Evolutionary conservation across 2,329 filamentous ascomycete species (phyloP), one percentile per base, ranked within the genome.

Genomic region (Cercospora nicotianae): DNA sequence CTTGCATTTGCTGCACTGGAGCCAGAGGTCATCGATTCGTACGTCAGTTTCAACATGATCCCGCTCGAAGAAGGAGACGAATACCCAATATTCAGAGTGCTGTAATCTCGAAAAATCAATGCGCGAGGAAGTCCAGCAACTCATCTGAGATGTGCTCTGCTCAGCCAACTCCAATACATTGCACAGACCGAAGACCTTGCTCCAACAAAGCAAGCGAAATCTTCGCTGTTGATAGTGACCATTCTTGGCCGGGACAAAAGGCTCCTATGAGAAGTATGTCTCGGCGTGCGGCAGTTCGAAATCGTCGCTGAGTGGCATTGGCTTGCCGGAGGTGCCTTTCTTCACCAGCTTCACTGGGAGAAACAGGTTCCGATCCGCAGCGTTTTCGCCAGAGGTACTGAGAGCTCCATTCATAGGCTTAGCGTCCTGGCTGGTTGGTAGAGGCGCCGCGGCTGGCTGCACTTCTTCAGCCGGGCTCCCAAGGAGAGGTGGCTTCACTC

Each of bases 1-100:
- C 33, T 80, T 18, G 78, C 79, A 2, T 79, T 80, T 69, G 76
- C 78, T 26, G 73, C 77, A n/a, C 69, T 80, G 5, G 78, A 80
- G 67, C 79, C 78, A 5, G 78, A 80, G 70, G 77, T 77, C 18
- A 77, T 78, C 31, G 78, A 80, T 57, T 77, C 74, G 5, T 79
- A 77, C 67, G 78, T 80, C 3, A 78, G 75, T 7, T 79, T 78
- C 68, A 76, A 75, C 3, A 76, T 80, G 28, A 74, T 80, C 26
- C 77, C 77, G 9, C 53, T 80, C 64, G 77, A 77, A 53, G 74
- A 75, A 9, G 78, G 77, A 2, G 77, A 80, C 64, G 51, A 76
- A 68, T 78, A 78, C 67, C 78, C 77, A 3, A 68, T 80, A 2
- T 80, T 75, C 60, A 63, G 72, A 26, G 62, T 68, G 1, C 16